These are phyloP conservation scores for Xylaria acuta DNA, from an alignment of 495 filamentous ascomycete genomes.

Conservation along the genomic window DNA sequence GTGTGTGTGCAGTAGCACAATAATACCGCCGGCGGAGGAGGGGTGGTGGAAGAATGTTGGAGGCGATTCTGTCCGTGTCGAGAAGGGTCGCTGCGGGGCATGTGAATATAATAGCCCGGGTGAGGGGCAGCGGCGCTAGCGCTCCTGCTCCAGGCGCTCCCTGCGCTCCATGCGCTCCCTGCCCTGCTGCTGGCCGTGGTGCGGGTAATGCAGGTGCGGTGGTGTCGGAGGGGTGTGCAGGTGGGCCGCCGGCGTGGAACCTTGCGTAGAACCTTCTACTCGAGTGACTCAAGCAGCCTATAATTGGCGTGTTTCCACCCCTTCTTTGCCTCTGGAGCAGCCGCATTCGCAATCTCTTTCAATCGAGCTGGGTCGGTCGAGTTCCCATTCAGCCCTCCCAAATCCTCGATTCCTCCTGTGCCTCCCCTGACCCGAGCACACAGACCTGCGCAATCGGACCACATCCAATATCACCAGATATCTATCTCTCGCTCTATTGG, in stretches of 20 bases:
- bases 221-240: not conserved
- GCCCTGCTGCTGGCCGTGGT: not conserved
- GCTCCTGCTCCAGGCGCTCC: not conserved
- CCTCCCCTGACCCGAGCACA: not conserved
- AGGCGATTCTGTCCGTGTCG: constrained; percentile 25
- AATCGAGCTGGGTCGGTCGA: not conserved
- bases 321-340: constrained; percentile 19
- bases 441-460: constrained; percentile 12
- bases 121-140: constrained; percentile 21
- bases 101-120: not conserved
- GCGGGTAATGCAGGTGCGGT: not conserved
- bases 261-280: constrained; percentile 47
- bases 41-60: constrained; percentile 4
- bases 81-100: constrained; percentile 33
- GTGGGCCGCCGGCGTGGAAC: constrained; percentile 34
- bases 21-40: not conserved
- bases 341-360: constrained; percentile 25
- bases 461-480: constrained; percentile 4
- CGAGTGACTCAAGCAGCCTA: constrained; percentile 43
- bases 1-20: not conserved
- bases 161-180: not conserved
- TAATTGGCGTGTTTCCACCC: constrained; percentile 37
- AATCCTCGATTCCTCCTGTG: not conserved
- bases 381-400: not conserved
- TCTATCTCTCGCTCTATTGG: constrained; percentile 14